Evolutionary conservation across 768 basidiomycete species (phyloP), one percentile per base, ranked within the genome.

Genomic region (Tricholoma sp.): DNA sequence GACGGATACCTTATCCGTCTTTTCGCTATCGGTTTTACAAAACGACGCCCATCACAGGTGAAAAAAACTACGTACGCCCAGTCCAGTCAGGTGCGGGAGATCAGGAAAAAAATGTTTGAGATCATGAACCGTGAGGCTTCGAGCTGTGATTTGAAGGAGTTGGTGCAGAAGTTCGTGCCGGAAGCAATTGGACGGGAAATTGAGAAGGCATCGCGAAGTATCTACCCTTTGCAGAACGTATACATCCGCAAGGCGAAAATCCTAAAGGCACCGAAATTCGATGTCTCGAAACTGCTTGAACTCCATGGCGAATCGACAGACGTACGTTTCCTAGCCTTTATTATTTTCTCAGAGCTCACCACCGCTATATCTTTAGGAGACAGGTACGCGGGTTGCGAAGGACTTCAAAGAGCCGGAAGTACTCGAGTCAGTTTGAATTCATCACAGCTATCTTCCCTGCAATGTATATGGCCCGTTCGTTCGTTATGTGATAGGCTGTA

Each of bases 221-320:
- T 98, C 79, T 99, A 95, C 81, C 97, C 97, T 66, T 78, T 99
- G 70, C 95, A 98, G 82, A 98, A 98, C 74, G 95, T 98, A 71
- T 96, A 94, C 79, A 84, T 98, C 69, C 90, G 97, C 78, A 98
- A 99, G 82, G 95, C 91, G 66, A 99, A 99, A 84, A 98, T 99
- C 72, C 81, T 99, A 69, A 98, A 98, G 79, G 81, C 95, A 61
- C 97, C 97, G 63, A 97, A 96, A 74, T 94, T 96, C 72, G 95
- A 97, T 74, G 81, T 94, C 56, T 86, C 89, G 63, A 98, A 98
- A 79, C 81, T 98, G 52, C 84, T 98, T 63, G 97, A 99, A 74
- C 85, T 96, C 57, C 97, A 98, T 74, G 94, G 94, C 61, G 95
- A 97, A 74, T 86, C 91, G 65, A 90, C 87, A 67, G 92, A 96